phyloP scores from a whole-genome alignment of 2,329 filamentous ascomycete species.

The Neonectria coccinea region DNA sequence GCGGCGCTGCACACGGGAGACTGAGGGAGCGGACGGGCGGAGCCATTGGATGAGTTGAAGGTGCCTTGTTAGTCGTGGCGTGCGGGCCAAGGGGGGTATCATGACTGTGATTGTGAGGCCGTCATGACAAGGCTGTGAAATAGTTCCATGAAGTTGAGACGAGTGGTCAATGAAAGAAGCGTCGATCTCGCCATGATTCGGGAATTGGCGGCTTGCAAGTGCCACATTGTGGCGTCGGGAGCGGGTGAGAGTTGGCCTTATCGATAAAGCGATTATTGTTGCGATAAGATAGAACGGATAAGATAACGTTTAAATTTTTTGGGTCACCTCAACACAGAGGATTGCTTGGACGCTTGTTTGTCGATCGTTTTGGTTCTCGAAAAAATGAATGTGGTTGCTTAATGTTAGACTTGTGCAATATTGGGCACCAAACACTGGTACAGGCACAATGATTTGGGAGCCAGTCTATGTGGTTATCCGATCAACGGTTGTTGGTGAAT shows the following conservation, averaged over 20 bases:
- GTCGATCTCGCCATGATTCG: constrained; percentile 32
- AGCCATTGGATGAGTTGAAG: constrained; percentile 5
- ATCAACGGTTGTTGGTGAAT: not conserved
- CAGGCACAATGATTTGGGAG: not conserved
- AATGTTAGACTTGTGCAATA: not conserved
- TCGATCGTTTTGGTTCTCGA: constrained; percentile 5
- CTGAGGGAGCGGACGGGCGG: not conserved
- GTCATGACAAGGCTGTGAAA: constrained; percentile 37
- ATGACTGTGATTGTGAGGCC: constrained; percentile 31
- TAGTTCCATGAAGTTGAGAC: constrained; percentile 18
- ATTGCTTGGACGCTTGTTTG: constrained; percentile 11
- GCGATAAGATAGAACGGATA: constrained; percentile 31
- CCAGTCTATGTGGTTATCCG: not conserved
- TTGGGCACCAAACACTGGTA: not conserved
- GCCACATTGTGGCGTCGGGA: constrained; percentile 33
- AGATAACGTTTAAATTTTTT: constrained; percentile 4
- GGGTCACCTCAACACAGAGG: not conserved
- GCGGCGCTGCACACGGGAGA: constrained; percentile 22
- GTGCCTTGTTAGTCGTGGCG: constrained; percentile 28
- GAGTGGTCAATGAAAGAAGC: constrained; percentile 13
- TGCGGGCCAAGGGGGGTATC: constrained; percentile 35
- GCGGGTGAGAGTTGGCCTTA: not conserved
- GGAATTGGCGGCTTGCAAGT: constrained; percentile 28
- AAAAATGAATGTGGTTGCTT: not conserved
- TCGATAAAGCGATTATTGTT: constrained; percentile 30